Evolutionary conservation across 164 flowering plant genomes (phyloP), one percentile per base, ranked within the genome.

Genomic region (Macadamia tetraphylla): DNA sequence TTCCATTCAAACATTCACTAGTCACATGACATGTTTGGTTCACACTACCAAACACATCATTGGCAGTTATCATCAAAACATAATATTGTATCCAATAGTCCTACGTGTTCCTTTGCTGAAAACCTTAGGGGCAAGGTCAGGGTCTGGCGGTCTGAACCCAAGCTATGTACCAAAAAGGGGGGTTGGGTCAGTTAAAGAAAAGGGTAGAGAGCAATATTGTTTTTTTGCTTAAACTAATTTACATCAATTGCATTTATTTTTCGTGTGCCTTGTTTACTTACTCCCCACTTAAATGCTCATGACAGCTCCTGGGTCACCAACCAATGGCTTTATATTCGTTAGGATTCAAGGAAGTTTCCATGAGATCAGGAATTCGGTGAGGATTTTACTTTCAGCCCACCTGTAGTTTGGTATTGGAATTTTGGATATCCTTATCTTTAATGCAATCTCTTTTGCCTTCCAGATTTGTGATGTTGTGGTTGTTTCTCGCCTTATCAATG

Each of bases 271-370:
- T 49, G 30, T 44, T n/a, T 60, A 23, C 53, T 56, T 12, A 70
- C 60, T 58, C 58, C 58, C 69, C 69, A 67, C 58, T 31, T 30
- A 52, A 56, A 52, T 68, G 44, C 58, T 42, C 66, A 35, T 79
- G 14, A 60, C 91, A 92, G 98, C 82, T 74, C 96, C 98, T 40
- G 58, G 55, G 64, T 60, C 63, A 53, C 75, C 75, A 59, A 76
- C 86, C 68, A 90, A 78, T 76, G 97, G 98, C 63, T 92, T 75
- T 74, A 81, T 95, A 59, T 92, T 89, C 73, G 91, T 88, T 53
- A 79, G 88, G 71, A 87, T 95, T 81, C 91, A 81, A 77, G 99
- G 99, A 44, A 97, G 98, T 60, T 95, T 95, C 70, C 96, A 95
- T 78, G 91, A 95, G 79, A 95, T 92, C 67, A 84, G 92, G 73